These are phyloP conservation scores for Aspergillus pseudoglaucus DNA, from an alignment of 2,329 filamentous ascomycete genomes.

Conservation along the genomic window DNA sequence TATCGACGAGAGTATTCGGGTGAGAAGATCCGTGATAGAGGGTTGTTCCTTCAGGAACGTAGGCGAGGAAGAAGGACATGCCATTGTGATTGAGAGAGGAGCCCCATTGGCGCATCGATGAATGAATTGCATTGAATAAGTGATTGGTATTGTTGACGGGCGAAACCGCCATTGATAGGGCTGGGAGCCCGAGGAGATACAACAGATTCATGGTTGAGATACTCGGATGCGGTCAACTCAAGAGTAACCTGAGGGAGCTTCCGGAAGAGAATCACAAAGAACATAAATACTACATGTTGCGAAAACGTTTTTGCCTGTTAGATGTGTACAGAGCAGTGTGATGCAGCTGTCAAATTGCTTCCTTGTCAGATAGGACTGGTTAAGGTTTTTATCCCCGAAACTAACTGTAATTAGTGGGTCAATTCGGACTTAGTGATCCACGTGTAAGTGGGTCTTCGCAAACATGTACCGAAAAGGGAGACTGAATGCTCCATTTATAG, in stretches of 20 bases:
- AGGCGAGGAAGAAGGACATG: constrained; percentile 59
- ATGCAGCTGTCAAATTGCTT: not conserved
- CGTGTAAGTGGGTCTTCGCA: not conserved
- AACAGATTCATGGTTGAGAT: not conserved
- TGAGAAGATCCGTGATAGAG: constrained; percentile 57
- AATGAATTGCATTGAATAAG: constrained; percentile 61
- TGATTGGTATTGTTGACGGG: constrained; percentile 29
- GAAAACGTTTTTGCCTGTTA: not conserved
- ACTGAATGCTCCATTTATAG: too few species aligned
- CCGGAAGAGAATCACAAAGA: not conserved
- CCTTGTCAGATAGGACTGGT: too few species aligned
- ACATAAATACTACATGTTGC: not conserved
- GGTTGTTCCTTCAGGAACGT: constrained; percentile 54
- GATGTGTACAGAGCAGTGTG: too few species aligned
- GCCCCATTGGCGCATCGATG: constrained; percentile 64
- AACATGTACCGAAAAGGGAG: not conserved
- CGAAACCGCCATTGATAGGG: not conserved
- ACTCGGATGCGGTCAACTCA: not conserved
- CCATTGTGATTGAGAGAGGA: constrained; percentile 65
- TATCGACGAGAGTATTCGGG: constrained; percentile 41
- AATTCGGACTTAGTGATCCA: not conserved
- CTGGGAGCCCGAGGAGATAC: not conserved
- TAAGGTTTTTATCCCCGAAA: not conserved
- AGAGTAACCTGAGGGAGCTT: not conserved
- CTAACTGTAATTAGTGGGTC: not conserved